Percentiles rank a stretch among this genome's conserved stretches.
These are phyloP conservation scores for Capsella rubella DNA, from an alignment of 441 rosid species.

Conservation along the genomic window DNA sequence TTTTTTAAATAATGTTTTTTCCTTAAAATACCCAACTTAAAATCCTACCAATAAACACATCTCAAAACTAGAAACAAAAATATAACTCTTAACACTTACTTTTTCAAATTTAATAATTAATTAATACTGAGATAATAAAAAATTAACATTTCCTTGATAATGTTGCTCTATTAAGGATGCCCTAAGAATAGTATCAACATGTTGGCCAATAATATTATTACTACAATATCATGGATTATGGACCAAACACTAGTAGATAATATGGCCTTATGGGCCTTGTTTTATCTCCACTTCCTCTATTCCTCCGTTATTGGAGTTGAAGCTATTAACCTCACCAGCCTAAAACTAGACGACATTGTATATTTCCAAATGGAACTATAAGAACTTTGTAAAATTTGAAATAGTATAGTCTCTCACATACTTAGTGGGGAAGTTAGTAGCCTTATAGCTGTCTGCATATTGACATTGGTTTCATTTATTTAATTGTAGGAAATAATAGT, in stretches of 20 bases:
- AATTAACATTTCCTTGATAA: too few relatives aligned
- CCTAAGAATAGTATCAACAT: too few relatives aligned
- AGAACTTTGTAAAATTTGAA: background rate
- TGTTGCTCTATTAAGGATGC: too few relatives aligned
- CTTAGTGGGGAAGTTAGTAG: constrained; percentile 47
- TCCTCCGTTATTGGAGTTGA: background rate
- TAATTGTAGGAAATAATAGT: background rate
- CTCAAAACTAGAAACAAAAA: too few relatives aligned
- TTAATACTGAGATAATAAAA: too few relatives aligned
- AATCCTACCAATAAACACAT: too few relatives aligned
- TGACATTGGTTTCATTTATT: constrained; percentile 7
- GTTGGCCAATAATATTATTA: too few relatives aligned
- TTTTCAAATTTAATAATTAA: too few relatives aligned
- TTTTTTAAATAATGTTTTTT: too few relatives aligned
- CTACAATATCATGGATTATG: background rate
- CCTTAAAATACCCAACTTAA: too few relatives aligned
- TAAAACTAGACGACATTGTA: background rate
- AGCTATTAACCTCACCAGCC: background rate
- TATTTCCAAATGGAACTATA: background rate
- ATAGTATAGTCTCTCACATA: constrained; percentile 20
- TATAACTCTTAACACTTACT: too few relatives aligned
- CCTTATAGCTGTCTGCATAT: constrained; percentile 32
- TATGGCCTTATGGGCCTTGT: background rate
- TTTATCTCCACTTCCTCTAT: background rate
- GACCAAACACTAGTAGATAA: background rate